phyloP scores from a whole-genome alignment of 2,329 filamentous ascomycete genomes.

The Penicillium sp. region DNA sequence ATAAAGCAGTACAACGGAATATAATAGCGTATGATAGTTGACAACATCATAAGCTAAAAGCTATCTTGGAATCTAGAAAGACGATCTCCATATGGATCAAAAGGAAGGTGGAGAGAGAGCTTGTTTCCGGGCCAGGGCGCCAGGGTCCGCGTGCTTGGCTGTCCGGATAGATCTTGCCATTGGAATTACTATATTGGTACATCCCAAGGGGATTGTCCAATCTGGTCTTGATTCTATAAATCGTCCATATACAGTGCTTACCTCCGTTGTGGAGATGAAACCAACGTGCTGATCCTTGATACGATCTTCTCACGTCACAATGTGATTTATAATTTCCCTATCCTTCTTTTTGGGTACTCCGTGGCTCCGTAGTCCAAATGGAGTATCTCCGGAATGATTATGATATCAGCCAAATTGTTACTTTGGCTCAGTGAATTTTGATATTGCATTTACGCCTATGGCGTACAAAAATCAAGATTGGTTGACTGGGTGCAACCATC shows the following conservation, averaged over 20 bases:
- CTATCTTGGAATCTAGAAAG: neutral
- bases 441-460: neutral
- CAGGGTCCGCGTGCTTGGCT: neutral
- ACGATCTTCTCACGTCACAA: neutral
- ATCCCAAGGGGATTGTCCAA: neutral
- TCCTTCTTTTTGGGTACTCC: neutral
- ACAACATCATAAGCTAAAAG: neutral
- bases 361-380: neutral
- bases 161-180: neutral
- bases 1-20: neutral
- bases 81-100: neutral
- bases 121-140: neutral
- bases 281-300: neutral
- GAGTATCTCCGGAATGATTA: neutral
- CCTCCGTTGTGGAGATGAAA: neutral
- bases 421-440: neutral
- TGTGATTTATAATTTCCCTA: neutral
- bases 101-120: constrained; percentile 4
- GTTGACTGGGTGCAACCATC: neutral
- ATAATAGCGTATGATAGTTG: neutral
- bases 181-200: neutral
- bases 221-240: neutral
- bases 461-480: neutral
- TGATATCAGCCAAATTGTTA: neutral
- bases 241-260: constrained; percentile 6